phyloP scores from a whole-genome alignment of 208 protist genomes.

The Trypanosoma platydactyli region DNA sequence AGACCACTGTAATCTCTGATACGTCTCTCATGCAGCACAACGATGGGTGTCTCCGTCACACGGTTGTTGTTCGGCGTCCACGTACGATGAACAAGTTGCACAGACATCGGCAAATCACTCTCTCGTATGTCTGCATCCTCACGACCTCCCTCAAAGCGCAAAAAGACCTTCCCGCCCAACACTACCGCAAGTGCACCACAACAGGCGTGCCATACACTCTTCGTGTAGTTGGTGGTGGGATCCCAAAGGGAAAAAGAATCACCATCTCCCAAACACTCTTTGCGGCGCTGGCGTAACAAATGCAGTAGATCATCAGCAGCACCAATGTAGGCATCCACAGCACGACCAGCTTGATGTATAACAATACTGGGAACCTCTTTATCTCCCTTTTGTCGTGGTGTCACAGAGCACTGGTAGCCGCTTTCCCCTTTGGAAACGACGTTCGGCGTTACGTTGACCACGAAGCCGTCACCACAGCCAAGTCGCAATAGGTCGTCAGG shows the following conservation, averaged over 20 bases:
- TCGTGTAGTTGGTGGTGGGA: constrained; percentile 41
- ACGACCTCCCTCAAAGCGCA: constrained; percentile 25
- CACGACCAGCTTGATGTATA: constrained; percentile 6
- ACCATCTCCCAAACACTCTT: background rate
- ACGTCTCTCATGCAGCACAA: constrained; percentile 7
- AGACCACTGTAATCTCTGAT: constrained; percentile 19
- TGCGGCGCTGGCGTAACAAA: background rate
- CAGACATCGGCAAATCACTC: constrained; percentile 9
- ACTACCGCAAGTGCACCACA: constrained; percentile 41
- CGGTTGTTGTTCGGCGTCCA: constrained; percentile 1
- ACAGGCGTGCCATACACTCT: constrained; percentile 60
- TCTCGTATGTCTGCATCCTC: background rate
- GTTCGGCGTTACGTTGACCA: constrained; percentile 2
- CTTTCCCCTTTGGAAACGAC: background rate
- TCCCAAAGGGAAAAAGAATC: constrained; percentile 40
- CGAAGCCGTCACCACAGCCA: constrained; percentile 15
- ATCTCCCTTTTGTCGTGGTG: background rate
- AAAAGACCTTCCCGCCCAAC: constrained; percentile 27
- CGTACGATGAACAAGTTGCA: constrained; percentile 18
- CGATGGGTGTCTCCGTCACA: constrained; percentile 4
- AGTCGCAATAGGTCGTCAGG: constrained; percentile 25
- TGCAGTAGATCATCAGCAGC: constrained; percentile 22
- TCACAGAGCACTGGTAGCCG: constrained; percentile 14
- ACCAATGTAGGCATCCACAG: constrained; percentile 26
- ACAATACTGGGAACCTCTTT: constrained; percentile 4